Evolutionary conservation across 148 eudicot genomes (phyloP), one percentile per base, ranked within the genome.

Genomic region (Cornus florida): DNA sequence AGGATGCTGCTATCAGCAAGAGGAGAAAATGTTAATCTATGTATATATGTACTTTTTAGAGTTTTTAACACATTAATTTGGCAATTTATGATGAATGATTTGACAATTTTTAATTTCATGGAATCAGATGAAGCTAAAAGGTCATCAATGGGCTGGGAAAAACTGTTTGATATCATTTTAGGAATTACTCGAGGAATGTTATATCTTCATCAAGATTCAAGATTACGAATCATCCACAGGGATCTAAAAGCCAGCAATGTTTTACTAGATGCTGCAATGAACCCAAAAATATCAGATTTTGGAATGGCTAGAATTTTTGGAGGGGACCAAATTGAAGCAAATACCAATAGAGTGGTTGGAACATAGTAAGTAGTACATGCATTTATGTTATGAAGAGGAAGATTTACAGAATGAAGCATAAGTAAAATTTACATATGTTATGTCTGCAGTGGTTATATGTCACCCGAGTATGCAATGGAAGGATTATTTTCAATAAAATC

Each of bases 201-300:
- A n/a, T n/a, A n/a, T n/a, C n/a, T n/a, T 88, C 93, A 90, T 69
- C 88, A 87, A 77, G 91, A 90, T 67, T 90, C 93, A 0, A 78
- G 91, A 73, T 77, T 88, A 46, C 84, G 87, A 80, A 90, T 90
- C 67, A 90, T 90, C 69, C 93, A 90, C 24, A 81, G 93, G 72
- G 91, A 90, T 80, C 74, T 90, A 57, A 90, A 90, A 75, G 90
- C 93, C 38, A 83, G 90, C 79, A 90, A 90, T 73, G 71, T 90
- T 38, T 75, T 90, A 20, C 81, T 90, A 7, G 93, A 90, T 68
- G 72, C 69, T 32, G 89, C 84, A 20, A 78, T 87, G 91, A 86
- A 80, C 60, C 93, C 93, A 0, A 90, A 90, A 79, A 83, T 90
- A 50, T 84, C 91, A 3, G 93, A 90, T 77, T 90, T 90, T 76